Evolutionary conservation across 495 filamentous ascomycete genomes (phyloP), one percentile per base, ranked within the genome.

Genomic region (Pyronema domesticum): DNA sequence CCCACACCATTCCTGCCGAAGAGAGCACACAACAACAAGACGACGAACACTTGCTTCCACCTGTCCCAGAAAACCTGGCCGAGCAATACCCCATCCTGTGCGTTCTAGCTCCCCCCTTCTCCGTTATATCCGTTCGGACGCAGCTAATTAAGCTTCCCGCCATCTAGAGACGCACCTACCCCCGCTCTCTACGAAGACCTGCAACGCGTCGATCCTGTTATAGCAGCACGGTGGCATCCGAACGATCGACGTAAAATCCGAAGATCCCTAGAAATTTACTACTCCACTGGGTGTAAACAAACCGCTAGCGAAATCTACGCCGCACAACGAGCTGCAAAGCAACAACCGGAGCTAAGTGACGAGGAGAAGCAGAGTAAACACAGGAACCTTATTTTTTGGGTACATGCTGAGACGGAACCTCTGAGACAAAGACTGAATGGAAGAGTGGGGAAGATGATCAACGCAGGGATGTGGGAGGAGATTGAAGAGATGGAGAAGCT

Each of bases 171-270:
- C 51, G 78, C 74, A 10, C 67, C 80, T 1, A 81, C 85, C 0
- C 78, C 85, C 37, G 71, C 74, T 7, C 79, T 96, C 39, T 68
- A 93, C 42, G 68, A 78, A 36, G 79, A 82, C 60, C 70, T 96
- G 52, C 72, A 71, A 51, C 76, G 83, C 61, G 81, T 95, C 0
- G 93, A 99, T 67, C 91, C 91, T 1, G 69, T 74, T 3, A 95
- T 95, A 80, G 93, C 93, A 13, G 74, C 80, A 50, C 75, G 80
- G 47, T 99, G 93, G 93, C 93, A 99, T 65, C 89, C 89, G 0
- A 86, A 85, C 37, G 93, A 99, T 59, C 70, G 73, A 19, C 80
- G 93, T 45, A 96, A 94, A 65, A 94, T 99, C 57, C 77, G 77
- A 46, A 80, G 86, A 40, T 95, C 88, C 2, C 73, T 99, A 6